A percentile compares a stretch with the other conserved stretches of the same genome.
These are phyloP conservation scores for Cadophora gregata DNA, from an alignment of 2,329 filamentous ascomycete genomes.

Conservation along the genomic window DNA sequence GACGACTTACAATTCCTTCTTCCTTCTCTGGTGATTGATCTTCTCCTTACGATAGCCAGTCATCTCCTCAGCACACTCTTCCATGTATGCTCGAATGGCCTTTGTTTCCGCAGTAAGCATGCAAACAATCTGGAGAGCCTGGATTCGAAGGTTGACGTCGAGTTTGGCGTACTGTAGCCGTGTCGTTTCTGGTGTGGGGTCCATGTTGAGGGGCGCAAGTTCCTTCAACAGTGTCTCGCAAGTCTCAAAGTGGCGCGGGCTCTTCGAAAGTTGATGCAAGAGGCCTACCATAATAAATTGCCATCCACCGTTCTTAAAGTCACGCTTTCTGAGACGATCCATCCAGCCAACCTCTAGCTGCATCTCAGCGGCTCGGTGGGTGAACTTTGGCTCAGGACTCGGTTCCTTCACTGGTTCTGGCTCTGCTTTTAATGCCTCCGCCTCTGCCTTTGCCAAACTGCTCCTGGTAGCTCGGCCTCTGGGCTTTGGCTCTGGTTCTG, in stretches of 20 bases:
- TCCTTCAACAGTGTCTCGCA: slow-evolving; percentile 82
- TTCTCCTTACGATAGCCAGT: slow-evolving; percentile 94
- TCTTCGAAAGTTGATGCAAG: slow-evolving; percentile 82
- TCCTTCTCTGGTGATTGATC: slow-evolving; percentile 86
- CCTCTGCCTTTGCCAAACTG: slow-evolving; percentile 82
- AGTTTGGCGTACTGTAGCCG: slow-evolving; percentile 74
- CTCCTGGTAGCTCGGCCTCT: slow-evolving; percentile 79
- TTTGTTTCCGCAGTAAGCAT: slow-evolving; percentile 87
- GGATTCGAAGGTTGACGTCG: slow-evolving; percentile 82
- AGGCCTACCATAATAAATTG: slow-evolving; percentile 87
- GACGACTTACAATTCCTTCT: slow-evolving; percentile 65
- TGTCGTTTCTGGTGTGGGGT: slow-evolving; percentile 78
- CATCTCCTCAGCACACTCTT: slow-evolving; percentile 92
- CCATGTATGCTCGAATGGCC: slow-evolving; percentile 85
- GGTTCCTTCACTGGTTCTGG: slow-evolving; percentile 47
- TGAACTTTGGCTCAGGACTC: slow-evolving; percentile 51
- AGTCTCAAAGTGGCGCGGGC: slow-evolving; percentile 68
- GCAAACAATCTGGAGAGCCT: slow-evolving; percentile 83
- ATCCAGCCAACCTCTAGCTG: slow-evolving; percentile 81
- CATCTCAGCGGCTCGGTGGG: slow-evolving; percentile 77
- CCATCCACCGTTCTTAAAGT: slow-evolving; percentile 91
- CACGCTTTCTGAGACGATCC: slow-evolving; percentile 78
- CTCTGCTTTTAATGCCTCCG: slow-evolving; percentile 69
- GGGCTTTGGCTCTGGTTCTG: slow-evolving; percentile 74
- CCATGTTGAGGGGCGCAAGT: slow-evolving; percentile 78